Conservation (phyloP, 2,329 filamentous ascomycete species). For the Nannizziopsis arthrosporioides region DNA sequence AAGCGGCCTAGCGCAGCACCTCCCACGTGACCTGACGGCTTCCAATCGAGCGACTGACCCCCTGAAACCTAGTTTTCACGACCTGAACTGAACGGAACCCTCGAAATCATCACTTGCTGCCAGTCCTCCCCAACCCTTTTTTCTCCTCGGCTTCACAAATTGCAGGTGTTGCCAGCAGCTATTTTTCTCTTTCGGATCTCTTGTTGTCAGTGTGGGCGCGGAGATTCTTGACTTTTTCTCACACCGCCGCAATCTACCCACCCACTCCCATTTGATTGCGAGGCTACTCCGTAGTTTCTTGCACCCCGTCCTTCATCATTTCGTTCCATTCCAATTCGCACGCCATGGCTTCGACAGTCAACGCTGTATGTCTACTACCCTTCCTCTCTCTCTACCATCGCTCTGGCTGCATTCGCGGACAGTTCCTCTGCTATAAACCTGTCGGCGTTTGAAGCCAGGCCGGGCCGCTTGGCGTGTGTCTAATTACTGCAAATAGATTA, state of each 20-base stretch:
- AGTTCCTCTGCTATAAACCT: not conserved
- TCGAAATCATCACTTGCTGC: conserved; percentile 4
- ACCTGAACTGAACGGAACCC: conserved; percentile 1
- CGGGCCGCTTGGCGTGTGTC: too few species aligned
- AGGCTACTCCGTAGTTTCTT: conserved; percentile 10
- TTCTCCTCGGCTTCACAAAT: not conserved
- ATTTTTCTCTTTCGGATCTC: not conserved
- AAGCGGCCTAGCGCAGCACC: conserved; percentile 3
- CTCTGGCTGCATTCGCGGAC: not conserved
- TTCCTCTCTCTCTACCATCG: not conserved
- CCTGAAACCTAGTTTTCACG: conserved; percentile 12
- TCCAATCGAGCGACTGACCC: conserved; percentile 7
- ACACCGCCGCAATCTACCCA: not conserved
- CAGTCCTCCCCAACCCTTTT: conserved; percentile 8
- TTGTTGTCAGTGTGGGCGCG: not conserved
- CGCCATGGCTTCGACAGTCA: conserved; percentile 44
- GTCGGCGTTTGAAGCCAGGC: not conserved
- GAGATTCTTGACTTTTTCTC: not conserved
- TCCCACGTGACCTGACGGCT: not conserved
- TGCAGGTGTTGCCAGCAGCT: conserved; percentile 2
- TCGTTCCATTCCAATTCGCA: conserved; percentile 16
- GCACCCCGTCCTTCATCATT: conserved; percentile 14
- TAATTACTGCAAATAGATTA: conserved; percentile 48
- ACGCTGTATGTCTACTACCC: conserved; percentile 36
- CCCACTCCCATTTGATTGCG: conserved; percentile 5